A percentile compares a stretch with the other conserved stretches of the same genome.
Conservation (phyloP, 306 rosid genomes). For the Inga leiocalycina region DNA sequence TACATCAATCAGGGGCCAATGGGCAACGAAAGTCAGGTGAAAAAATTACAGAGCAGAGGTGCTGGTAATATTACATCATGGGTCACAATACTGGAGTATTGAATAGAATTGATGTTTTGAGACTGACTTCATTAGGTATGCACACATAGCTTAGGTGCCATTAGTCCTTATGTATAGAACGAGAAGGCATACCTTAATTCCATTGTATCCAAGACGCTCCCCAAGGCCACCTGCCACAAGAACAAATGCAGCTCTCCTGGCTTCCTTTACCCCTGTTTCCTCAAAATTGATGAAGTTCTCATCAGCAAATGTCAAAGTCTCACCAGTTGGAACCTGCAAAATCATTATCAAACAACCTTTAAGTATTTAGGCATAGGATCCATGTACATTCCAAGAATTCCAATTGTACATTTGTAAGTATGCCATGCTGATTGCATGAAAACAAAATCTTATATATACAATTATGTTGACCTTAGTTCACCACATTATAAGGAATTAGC, state of each 20-base stretch:
- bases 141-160: background rate
- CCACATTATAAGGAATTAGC: too few relatives aligned
- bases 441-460: background rate
- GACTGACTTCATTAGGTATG: slow-evolving; percentile 19
- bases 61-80: slow-evolving; percentile 16
- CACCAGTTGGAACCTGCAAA: slow-evolving; percentile 91
- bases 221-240: slow-evolving; percentile 99
- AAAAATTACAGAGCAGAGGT: background rate
- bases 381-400: background rate
- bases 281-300: slow-evolving; percentile 71
- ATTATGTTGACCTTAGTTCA: too few relatives aligned
- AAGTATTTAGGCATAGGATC: background rate
- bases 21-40: background rate
- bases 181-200: slow-evolving; percentile 69
- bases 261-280: slow-evolving; percentile 80
- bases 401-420: background rate
- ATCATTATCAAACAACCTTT: slow-evolving; percentile 19
- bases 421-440: background rate
- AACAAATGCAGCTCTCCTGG: slow-evolving; percentile 81
- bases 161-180: background rate
- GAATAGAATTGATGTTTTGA: background rate
- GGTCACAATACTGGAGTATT: slow-evolving; percentile 6
- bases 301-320: slow-evolving; percentile 70
- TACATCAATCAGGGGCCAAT: background rate
- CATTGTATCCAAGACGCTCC: slow-evolving; percentile 94